Conservation (phyloP, 2,329 filamentous ascomycete genomes). For the Xylariaceae sp. region DNA sequence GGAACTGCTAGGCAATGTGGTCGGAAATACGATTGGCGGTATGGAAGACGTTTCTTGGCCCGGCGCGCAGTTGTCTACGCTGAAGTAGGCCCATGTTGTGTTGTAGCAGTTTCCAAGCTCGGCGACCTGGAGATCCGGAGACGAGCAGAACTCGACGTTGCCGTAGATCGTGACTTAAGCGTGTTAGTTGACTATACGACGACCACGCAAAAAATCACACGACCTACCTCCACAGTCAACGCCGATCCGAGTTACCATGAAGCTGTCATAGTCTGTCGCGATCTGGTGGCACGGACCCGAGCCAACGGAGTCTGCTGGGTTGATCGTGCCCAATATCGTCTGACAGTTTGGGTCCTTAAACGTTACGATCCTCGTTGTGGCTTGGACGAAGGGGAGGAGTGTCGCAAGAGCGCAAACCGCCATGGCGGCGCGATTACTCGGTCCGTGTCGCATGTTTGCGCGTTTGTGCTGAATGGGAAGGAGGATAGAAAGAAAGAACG, state of each 20-base stretch:
- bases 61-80: slow-evolving; percentile 10
- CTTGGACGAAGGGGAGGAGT: neutral
- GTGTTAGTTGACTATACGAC: neutral
- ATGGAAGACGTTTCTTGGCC: neutral
- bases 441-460: neutral
- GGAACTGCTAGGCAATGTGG: neutral
- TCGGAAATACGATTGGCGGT: neutral
- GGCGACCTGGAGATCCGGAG: slow-evolving; percentile 8
- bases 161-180: slow-evolving; percentile 15
- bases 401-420: neutral
- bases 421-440: neutral
- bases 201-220: neutral
- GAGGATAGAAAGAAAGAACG: neutral
- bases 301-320: neutral
- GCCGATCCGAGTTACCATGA: neutral
- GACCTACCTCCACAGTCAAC: neutral
- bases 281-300: neutral
- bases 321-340: neutral
- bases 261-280: neutral
- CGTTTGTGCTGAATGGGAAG: neutral
- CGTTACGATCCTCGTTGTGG: neutral
- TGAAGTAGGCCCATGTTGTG: slow-evolving; percentile 12
- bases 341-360: neutral
- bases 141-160: slow-evolving; percentile 10
- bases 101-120: slow-evolving; percentile 12